A percentile compares a stretch with the other conserved stretches of the same genome.
Conservation (phyloP, 371 early-diverging fungal genomes). For the Apophysomyces ossiformis region DNA sequence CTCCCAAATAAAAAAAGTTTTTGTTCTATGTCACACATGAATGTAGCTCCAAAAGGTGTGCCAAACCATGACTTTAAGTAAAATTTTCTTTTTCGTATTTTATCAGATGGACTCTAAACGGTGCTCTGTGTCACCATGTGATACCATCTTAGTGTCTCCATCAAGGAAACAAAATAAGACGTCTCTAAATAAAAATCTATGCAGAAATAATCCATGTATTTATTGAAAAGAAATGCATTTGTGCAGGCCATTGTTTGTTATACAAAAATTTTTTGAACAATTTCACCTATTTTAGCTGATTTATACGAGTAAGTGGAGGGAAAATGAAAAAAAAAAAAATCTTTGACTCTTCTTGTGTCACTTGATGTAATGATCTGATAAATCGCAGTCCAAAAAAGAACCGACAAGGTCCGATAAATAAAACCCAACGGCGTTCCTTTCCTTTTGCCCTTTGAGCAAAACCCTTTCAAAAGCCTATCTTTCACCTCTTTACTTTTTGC, state of each 20-base stretch:
- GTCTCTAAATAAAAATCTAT: not conserved
- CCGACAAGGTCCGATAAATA: constrained; percentile 12
- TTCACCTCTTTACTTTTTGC: not conserved
- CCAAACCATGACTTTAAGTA: not conserved
- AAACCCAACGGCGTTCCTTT: constrained; percentile 7
- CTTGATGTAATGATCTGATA: constrained; percentile 11
- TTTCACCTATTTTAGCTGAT: not conserved
- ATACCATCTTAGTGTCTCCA: not conserved
- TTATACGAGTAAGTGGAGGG: not conserved
- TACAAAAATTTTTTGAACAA: not conserved
- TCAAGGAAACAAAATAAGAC: not conserved
- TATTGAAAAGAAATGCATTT: not conserved
- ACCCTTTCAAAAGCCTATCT: not conserved
- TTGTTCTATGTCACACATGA: too few relatives aligned
- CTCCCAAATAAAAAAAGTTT: too few relatives aligned
- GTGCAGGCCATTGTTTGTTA: not conserved
- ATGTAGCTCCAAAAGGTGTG: not conserved
- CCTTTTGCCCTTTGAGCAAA: not conserved
- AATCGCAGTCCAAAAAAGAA: constrained; percentile 9
- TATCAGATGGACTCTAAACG: constrained; percentile 9
- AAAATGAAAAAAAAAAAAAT: not conserved
- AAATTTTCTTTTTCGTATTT: not conserved
- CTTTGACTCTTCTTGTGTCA: not conserved
- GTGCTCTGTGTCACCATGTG: constrained; percentile 2
- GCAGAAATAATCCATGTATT: not conserved